These are phyloP conservation scores for Boletus coccyginus DNA, from an alignment of 768 basidiomycete species.

Conservation along the genomic window DNA sequence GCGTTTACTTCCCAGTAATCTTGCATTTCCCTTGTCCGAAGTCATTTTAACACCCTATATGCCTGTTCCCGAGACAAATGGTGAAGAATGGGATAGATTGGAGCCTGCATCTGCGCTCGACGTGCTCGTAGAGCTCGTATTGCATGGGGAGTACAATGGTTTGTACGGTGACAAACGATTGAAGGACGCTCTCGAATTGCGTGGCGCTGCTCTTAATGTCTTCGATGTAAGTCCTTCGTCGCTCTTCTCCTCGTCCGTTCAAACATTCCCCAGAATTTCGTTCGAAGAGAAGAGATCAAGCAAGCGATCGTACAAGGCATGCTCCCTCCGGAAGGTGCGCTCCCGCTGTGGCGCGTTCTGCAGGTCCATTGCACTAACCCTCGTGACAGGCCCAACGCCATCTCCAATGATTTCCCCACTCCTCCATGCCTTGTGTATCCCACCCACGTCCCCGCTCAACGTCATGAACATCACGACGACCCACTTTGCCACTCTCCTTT, in stretches of 20 bases:
- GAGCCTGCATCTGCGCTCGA: conserved; percentile 80
- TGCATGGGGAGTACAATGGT: conserved; percentile 90
- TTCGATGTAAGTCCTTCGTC: conserved; percentile 66
- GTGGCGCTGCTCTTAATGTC: conserved; percentile 72
- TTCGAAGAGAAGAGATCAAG: conserved; percentile 66
- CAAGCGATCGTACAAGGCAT: conserved; percentile 70
- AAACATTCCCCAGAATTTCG: conserved; percentile 57
- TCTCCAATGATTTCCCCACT: conserved; percentile 60
- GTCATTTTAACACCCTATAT: conserved; percentile 71
- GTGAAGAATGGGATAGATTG: conserved; percentile 91
- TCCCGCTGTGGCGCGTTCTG: background rate
- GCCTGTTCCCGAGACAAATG: conserved; percentile 77
- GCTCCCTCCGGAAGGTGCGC: conserved; percentile 55
- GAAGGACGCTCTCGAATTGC: conserved; percentile 68
- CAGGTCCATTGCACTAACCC: background rate
- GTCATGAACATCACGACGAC: conserved; percentile 56
- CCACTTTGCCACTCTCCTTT: conserved; percentile 74
- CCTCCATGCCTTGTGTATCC: conserved; percentile 61
- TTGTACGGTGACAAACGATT: conserved; percentile 51
- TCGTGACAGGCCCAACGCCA: conserved; percentile 26
- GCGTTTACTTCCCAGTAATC: conserved; percentile 52
- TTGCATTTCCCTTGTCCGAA: conserved; percentile 61
- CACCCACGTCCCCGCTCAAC: conserved; percentile 61
- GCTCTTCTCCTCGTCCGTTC: background rate
- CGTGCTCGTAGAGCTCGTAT: conserved; percentile 72